Evolutionary conservation across 805 yeast species (phyloP).

Genomic region (Starmerella etchellsii): DNA sequence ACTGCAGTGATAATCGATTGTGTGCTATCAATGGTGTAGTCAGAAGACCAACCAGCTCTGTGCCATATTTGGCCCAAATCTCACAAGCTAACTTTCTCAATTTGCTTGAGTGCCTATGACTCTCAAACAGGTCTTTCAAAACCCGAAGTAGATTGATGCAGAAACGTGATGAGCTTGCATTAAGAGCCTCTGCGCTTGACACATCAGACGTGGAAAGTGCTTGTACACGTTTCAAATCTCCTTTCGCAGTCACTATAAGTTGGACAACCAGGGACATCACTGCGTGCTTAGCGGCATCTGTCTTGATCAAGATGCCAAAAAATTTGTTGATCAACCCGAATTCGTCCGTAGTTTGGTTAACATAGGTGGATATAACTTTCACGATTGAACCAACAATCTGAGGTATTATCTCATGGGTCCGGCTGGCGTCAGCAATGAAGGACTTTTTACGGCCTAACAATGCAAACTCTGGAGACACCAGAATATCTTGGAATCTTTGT

Average conservation of each 20-base stretch:
- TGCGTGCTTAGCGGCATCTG: neutral
- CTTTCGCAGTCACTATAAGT: neutral
- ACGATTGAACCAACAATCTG: neutral
- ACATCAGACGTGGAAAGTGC: no score
- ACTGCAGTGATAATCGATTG: slow-evolving; percentile 2
- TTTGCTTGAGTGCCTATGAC: neutral
- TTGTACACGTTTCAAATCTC: neutral
- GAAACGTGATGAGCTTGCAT: neutral
- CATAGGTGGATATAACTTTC: neutral
- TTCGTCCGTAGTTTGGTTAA: neutral
- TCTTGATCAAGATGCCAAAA: neutral
- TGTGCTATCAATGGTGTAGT: slow-evolving; percentile 2
- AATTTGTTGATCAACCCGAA: neutral
- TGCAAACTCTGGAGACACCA: neutral
- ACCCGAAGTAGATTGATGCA: neutral
- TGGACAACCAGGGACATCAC: neutral
- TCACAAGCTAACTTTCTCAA: neutral
- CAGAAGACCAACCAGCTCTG: neutral
- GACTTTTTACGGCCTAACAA: neutral
- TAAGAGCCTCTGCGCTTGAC: no score
- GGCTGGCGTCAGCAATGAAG: neutral
- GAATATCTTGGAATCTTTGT: neutral
- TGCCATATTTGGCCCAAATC: neutral
- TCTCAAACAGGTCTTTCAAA: neutral
- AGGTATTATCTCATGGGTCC: neutral